Evolutionary conservation across 73 alveolate genomes (phyloP).

Genomic region (Paramecium sonneborni): DNA sequence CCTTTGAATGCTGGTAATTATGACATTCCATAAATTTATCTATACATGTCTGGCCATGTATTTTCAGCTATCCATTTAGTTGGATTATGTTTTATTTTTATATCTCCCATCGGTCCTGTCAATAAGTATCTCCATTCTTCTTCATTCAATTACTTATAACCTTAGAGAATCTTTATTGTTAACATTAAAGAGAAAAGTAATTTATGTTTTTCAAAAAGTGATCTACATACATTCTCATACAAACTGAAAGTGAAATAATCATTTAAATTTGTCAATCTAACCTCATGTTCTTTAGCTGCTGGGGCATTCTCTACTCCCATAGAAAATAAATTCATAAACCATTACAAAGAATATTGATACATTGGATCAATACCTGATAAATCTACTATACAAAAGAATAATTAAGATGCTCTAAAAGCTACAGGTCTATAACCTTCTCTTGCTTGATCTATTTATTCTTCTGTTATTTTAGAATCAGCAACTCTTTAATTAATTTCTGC

Average conservation of each 20-base stretch:
- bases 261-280: slow-evolving; percentile 86
- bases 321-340: slow-evolving; percentile 90
- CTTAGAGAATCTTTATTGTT: slow-evolving; percentile 89
- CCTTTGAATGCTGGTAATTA: slow-evolving; percentile 88
- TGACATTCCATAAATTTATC: slow-evolving; percentile 90
- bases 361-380: slow-evolving; percentile 97
- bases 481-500: slow-evolving; percentile 93
- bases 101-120: slow-evolving; percentile 96
- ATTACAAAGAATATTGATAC: slow-evolving; percentile 95
- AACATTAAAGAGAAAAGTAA: slow-evolving; percentile 96
- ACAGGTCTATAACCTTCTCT: slow-evolving; percentile 98
- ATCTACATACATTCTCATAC: slow-evolving; percentile 98
- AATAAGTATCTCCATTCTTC: slow-evolving; percentile 85
- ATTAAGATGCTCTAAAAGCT: slow-evolving; percentile 98
- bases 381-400: slow-evolving; percentile 98
- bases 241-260: slow-evolving; percentile 95
- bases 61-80: slow-evolving; percentile 94
- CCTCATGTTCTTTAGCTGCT: slow-evolving; percentile 84
- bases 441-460: slow-evolving; percentile 94
- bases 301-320: slow-evolving; percentile 86
- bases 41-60: slow-evolving; percentile 92
- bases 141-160: slow-evolving; percentile 76
- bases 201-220: slow-evolving; percentile 99
- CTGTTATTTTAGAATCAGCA: slow-evolving; percentile 96
- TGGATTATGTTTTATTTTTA: slow-evolving; percentile 92